phyloP scores from a whole-genome alignment of 306 rosid genomes.

The Prunus davidiana region DNA sequence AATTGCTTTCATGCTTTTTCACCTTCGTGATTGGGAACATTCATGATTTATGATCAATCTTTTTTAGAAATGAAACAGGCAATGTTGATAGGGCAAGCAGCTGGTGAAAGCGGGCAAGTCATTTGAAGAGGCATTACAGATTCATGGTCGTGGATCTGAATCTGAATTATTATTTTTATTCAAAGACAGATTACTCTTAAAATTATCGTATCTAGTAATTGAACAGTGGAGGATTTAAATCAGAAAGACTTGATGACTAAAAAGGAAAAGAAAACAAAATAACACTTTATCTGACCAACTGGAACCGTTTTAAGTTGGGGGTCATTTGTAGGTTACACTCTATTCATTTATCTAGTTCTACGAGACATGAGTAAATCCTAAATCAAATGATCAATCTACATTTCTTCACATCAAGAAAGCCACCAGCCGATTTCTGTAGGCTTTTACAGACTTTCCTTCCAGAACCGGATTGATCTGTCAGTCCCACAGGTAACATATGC shows the following conservation, averaged over 20 bases:
- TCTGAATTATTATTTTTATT: background rate
- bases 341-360: conserved; percentile 3
- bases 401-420: background rate
- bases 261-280: too few species aligned
- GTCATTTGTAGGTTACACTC: background rate
- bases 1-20: too few species aligned
- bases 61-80: too few species aligned
- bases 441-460: conserved; percentile 60
- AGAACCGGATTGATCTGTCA: conserved; percentile 78
- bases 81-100: too few species aligned
- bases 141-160: background rate
- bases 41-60: too few species aligned
- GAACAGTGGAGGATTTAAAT: background rate
- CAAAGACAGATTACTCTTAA: background rate
- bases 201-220: too few species aligned
- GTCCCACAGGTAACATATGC: conserved; percentile 82
- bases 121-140: too few species aligned
- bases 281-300: background rate
- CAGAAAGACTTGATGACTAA: background rate
- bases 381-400: conserved; percentile 10
- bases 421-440: background rate
- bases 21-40: too few species aligned
- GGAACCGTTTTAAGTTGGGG: background rate
- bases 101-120: too few species aligned
- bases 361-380: background rate